Evolutionary conservation across 805 yeast genomes (phyloP), one percentile per base, ranked within the genome.

Genomic region (Metschnikowia kunwiensis): DNA sequence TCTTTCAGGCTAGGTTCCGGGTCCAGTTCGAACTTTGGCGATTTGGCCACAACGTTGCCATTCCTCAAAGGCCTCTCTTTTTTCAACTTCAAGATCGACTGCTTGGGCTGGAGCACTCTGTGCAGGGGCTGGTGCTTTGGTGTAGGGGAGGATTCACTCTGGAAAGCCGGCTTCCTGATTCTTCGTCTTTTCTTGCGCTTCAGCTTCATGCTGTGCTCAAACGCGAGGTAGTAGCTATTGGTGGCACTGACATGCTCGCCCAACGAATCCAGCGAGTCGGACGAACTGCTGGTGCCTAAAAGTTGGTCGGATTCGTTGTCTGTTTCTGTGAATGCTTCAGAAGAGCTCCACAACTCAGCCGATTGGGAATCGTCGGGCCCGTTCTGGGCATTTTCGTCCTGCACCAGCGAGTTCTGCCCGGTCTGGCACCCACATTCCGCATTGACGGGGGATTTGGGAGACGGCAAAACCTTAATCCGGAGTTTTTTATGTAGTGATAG

Each of bases 401-500:
- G 8, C 10, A 7, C 16, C n/a, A n/a, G n/a, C n/a, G n/a, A n/a
- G n/a, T n/a, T n/a, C n/a, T n/a, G n/a, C n/a, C n/a, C n/a, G 15
- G 7, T 24, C 7, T 17, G 24, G 13, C 34, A 27, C 10, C 15
- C 32, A 27, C 40, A 36, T 3, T 14, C 11, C 11, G 18, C 20
- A 4, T 22, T 20, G 6, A 20, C 10, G 7, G 18, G 23, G 4
- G 14, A 5, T 8, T 29, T 32, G 14, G 17, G 33, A 13, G 36
- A 27, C 24, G 46, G 48, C 24, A 34, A 16, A 1, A 69, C 70
- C 36, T 58, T 63, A 32, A 68, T 68, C 17, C 74, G 55, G 17
- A 68, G 54, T 38, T 68, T 68, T 40, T 68, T 68, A 48, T 60
- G 68, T 43, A 62, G 70, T 9, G 70, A 60, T 5, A 58, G 51